These are phyloP conservation scores for Rhinocladiella mackenziei DNA, from an alignment of 2,329 filamentous ascomycete species.

Conservation along the genomic window DNA sequence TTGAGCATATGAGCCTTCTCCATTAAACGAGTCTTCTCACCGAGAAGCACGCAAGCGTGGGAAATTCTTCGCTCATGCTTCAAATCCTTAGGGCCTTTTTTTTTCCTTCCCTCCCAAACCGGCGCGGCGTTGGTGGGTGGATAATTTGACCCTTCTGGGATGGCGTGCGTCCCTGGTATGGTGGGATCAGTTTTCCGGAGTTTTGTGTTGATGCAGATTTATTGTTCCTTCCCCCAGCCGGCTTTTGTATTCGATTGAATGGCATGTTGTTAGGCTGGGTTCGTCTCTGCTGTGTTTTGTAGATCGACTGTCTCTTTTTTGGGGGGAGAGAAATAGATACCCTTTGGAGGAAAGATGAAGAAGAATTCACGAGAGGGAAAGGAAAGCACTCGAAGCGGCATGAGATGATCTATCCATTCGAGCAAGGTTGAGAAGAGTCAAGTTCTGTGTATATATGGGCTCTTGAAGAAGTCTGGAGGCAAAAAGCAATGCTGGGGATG, in stretches of 20 bases:
- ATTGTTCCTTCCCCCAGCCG: background rate
- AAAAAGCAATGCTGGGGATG: no score
- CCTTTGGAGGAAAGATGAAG: background rate
- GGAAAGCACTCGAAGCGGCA: no score
- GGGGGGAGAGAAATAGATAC: background rate
- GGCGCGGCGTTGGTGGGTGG: constrained; percentile 6
- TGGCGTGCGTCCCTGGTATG: background rate
- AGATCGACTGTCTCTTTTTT: background rate
- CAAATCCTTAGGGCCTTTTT: background rate
- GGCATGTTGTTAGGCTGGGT: background rate
- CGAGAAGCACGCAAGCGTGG: background rate
- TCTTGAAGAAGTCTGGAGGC: no score
- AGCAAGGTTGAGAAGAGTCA: no score
- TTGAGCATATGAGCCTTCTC: no score
- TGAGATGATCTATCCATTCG: no score
- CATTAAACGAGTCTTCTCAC: no score
- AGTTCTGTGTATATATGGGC: no score
- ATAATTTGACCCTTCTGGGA: background rate
- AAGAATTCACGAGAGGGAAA: background rate
- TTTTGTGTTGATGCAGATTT: background rate
- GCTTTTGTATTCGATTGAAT: background rate
- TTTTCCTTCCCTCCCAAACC: background rate
- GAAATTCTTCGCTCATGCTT: background rate
- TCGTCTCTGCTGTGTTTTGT: background rate
- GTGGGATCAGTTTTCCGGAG: background rate